Conservation (phyloP, 2,329 filamentous ascomycete genomes). For the Cladosporium sp. region DNA sequence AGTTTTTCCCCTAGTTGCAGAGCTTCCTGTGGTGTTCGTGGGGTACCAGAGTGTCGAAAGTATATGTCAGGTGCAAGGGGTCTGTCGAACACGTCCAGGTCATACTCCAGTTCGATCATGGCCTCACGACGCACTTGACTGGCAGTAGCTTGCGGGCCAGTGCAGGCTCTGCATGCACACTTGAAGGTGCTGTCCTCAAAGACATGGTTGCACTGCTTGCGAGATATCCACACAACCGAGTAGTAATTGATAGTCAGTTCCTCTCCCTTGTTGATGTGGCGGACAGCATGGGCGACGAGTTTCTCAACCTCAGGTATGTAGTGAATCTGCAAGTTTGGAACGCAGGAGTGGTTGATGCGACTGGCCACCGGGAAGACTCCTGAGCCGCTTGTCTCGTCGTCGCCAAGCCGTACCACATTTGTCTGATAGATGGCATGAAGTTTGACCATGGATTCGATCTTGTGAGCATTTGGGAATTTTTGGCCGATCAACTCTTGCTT, state of each 20-base stretch:
- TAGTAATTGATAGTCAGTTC: constrained; percentile 31
- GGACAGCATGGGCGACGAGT: constrained; percentile 31
- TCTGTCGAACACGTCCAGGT: background rate
- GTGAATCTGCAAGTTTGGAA: constrained; percentile 28
- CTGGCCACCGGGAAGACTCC: constrained; percentile 22
- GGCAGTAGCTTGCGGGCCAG: constrained; percentile 20
- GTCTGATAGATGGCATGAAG: constrained; percentile 25
- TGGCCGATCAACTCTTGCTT: background rate
- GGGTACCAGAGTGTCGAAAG: background rate
- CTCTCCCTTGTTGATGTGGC: constrained; percentile 33
- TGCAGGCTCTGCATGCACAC: constrained; percentile 32
- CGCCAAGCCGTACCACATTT: constrained; percentile 21
- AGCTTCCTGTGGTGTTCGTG: background rate
- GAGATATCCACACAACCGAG: constrained; percentile 18
- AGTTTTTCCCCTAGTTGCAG: constrained; percentile 21
- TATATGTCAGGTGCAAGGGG: background rate
- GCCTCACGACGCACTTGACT: constrained; percentile 18
- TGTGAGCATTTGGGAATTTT: background rate
- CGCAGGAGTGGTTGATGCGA: constrained; percentile 33
- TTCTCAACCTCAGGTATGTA: constrained; percentile 23
- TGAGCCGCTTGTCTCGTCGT: background rate
- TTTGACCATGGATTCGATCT: constrained; percentile 3
- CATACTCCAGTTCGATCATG: constrained; percentile 4
- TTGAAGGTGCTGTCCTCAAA: constrained; percentile 32
- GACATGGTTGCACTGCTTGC: constrained; percentile 22